Conservation (phyloP, 2,329 filamentous ascomycete genomes). For the Colletotrichum paranaense region DNA sequence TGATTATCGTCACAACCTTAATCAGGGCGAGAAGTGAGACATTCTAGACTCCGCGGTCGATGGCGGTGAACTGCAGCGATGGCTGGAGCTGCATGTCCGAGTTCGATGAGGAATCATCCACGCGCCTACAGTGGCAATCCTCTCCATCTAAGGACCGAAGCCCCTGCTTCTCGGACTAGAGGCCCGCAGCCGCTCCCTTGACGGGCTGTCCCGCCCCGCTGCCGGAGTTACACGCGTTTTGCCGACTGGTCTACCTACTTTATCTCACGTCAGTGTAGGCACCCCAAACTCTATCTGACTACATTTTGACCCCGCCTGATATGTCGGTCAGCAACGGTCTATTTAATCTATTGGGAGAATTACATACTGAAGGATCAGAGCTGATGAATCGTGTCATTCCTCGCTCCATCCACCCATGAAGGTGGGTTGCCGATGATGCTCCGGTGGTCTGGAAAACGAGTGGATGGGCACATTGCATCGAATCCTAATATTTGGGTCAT, state of each 20-base stretch:
- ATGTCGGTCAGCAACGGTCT: background rate
- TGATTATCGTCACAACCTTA: background rate
- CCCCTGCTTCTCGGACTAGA: background rate
- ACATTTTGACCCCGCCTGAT: background rate
- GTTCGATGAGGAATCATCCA: background rate
- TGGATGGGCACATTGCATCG: background rate
- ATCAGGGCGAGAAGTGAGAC: background rate
- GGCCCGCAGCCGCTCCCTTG: background rate
- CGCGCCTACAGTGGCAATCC: background rate
- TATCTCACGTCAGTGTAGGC: background rate
- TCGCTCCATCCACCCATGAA: background rate
- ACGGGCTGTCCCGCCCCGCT: conserved; percentile 5
- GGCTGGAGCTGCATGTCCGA: background rate
- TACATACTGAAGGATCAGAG: background rate
- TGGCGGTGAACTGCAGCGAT: background rate
- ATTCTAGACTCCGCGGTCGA: background rate
- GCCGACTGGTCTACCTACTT: background rate
- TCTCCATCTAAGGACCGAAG: background rate
- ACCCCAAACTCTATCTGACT: background rate
- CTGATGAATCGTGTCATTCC: background rate
- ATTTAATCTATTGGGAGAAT: background rate
- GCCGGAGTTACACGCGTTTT: background rate
- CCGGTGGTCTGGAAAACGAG: background rate
- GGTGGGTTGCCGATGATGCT: background rate
- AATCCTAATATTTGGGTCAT: background rate